phyloP scores from a whole-genome alignment of 371 early-diverging fungal species.

The Rhizopus stolonifer region DNA sequence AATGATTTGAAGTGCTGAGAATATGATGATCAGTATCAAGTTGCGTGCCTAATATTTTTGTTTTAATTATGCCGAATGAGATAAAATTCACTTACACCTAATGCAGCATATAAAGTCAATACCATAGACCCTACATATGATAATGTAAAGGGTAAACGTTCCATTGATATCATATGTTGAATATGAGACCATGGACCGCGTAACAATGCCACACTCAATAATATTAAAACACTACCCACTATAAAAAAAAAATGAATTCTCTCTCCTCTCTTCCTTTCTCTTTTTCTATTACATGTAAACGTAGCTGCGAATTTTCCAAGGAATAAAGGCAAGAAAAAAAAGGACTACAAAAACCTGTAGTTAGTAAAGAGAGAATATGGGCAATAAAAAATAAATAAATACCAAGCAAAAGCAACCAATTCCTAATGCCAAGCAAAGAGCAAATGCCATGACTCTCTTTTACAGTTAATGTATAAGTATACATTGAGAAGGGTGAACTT shows the following conservation, averaged over 20 bases:
- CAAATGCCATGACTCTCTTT: slow-evolving; percentile 53
- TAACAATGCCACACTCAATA: slow-evolving; percentile 60
- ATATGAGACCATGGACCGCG: slow-evolving; percentile 65
- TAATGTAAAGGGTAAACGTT: slow-evolving; percentile 59
- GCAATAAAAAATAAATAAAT: slow-evolving; percentile 2
- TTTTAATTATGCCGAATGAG: background rate
- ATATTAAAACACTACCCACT: slow-evolving; percentile 52
- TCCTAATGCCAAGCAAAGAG: slow-evolving; percentile 48
- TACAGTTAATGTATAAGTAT: background rate
- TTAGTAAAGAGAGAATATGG: background rate
- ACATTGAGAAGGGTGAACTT: background rate
- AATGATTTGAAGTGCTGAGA: slow-evolving; percentile 57
- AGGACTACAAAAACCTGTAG: slow-evolving; percentile 37
- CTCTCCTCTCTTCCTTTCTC: background rate
- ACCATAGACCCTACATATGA: slow-evolving; percentile 63
- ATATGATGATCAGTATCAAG: slow-evolving; percentile 54
- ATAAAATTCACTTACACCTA: slow-evolving; percentile 45
- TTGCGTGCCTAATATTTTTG: slow-evolving; percentile 35
- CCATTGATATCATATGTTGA: slow-evolving; percentile 57
- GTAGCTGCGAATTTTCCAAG: slow-evolving; percentile 66
- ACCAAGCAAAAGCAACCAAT: slow-evolving; percentile 49
- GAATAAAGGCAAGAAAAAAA: slow-evolving; percentile 48
- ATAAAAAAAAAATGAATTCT: background rate
- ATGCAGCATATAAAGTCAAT: slow-evolving; percentile 58
- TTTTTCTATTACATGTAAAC: slow-evolving; percentile 51